phyloP scores from a whole-genome alignment of 2,329 filamentous ascomycete species.

The Trichoderma brevicompactum region DNA sequence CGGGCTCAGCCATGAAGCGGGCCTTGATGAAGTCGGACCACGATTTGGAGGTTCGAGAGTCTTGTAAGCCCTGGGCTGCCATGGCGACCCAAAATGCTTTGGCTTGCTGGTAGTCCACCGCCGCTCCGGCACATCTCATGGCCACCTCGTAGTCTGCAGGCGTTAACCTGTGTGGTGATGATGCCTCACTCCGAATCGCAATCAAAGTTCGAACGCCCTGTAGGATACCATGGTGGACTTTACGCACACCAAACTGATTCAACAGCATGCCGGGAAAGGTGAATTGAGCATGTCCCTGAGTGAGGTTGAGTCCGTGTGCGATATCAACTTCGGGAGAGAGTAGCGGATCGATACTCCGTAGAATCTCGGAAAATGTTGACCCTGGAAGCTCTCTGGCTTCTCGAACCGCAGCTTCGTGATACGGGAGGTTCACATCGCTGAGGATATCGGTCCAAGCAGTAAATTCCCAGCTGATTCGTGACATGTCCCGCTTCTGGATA shows the following conservation, averaged over 20 bases:
- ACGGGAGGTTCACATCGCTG: constrained; percentile 30
- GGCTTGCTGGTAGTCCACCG: constrained; percentile 43
- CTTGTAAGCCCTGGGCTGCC: constrained; percentile 34
- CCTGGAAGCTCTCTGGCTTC: constrained; percentile 51
- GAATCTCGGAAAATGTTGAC: constrained; percentile 64
- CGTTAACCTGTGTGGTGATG: constrained; percentile 37
- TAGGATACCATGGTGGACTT: constrained; percentile 46
- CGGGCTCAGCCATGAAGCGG: constrained; percentile 51
- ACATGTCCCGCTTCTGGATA: constrained; percentile 40
- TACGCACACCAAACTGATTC: constrained; percentile 52
- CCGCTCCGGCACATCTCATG: constrained; percentile 54
- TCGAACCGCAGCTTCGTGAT: constrained; percentile 36
- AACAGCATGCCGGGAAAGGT: constrained; percentile 45
- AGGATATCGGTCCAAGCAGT: constrained; percentile 38
- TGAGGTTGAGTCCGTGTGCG: constrained; percentile 46
- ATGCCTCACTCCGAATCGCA: constrained; percentile 37
- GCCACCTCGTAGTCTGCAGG: constrained; percentile 51
- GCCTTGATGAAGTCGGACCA: constrained; percentile 55
- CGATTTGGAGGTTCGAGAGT: constrained; percentile 40
- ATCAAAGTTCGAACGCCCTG: constrained; percentile 43
- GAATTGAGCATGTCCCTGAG: constrained; percentile 46
- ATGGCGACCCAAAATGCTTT: constrained; percentile 46
- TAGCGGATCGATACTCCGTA: constrained; percentile 65
- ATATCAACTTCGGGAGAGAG: constrained; percentile 55
- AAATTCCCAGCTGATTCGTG: constrained; percentile 36